Evolutionary conservation across 2,329 filamentous ascomycete genomes (phyloP), one percentile per base, ranked within the genome.

Genomic region (Ophiostoma populinum): DNA sequence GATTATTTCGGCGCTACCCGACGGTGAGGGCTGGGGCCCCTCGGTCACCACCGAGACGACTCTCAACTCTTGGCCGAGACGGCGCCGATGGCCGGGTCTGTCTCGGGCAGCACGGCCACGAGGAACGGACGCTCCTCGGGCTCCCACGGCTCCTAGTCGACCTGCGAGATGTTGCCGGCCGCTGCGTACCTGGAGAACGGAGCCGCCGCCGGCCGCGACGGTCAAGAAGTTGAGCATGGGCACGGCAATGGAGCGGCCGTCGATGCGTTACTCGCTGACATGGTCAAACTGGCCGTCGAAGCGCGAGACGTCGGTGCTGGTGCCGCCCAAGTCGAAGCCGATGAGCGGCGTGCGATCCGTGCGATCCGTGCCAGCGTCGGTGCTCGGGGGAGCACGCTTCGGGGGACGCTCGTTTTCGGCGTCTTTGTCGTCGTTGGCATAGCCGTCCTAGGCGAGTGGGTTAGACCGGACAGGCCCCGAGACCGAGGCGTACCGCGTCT

Each of bases 201-300:
- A 41, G 8, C 87, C 5, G 92, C 62, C 19, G 75, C 65, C 2
- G 3, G 86, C 85, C 5, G 85, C 85, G 1, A 94, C 86, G 0
- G 86, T 94, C 53, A 92, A 92, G 57, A 93, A 93, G 49, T 93
- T 83, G 1, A 93, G 66, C 49, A 92, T 83, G 0, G 86, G 85
- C 0, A 80, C 85, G 47, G 92, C 83, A 13, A 93, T 87, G 0
- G 83, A 86, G 1, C 92, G 80, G n/a, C 85, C 86, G 0, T 86
- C 85, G 1, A 29, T 42, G 3, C 70, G 77, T 1, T 73, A 76
- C 45, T 77, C 73, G 42, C 77, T 77, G 4, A 77, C 69, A 45
- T 79, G 74, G 40, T 79, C 75, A 44, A 75, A 71, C 36, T 70
- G 57, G 17, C 75, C 75, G 11, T 19, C 42, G 24, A 25, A 42